These are phyloP conservation scores for Dryas drummondii DNA, from an alignment of 306 rosid genomes.

Conservation along the genomic window DNA sequence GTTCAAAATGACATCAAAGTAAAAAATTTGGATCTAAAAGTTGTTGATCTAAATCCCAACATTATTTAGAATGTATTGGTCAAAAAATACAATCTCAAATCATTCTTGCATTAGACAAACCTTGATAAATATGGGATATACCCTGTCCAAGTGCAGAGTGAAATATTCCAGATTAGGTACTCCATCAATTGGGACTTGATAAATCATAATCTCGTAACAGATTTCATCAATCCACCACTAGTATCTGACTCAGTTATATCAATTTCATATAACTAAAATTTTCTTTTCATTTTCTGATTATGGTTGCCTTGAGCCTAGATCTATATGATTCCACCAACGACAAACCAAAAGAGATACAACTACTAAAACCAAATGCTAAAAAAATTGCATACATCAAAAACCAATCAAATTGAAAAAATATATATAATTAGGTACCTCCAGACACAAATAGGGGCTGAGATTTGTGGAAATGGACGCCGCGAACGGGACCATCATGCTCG, in stretches of 20 bases:
- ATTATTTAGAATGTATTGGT: not conserved
- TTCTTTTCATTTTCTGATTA: not conserved
- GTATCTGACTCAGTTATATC: not conserved
- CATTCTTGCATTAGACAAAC: not conserved
- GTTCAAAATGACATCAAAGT: not conserved
- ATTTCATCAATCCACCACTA: not conserved
- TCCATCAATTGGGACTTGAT: not conserved
- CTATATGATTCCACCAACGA: not conserved
- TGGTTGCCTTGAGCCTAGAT: constrained; percentile 1
- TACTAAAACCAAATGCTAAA: not conserved
- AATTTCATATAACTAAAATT: not conserved
- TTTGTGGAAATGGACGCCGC: constrained; percentile 95
- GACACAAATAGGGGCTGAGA: constrained; percentile 96
- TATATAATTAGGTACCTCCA: constrained; percentile 59
- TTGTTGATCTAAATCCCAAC: not conserved
- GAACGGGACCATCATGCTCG: constrained; percentile 97
- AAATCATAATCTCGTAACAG: not conserved
- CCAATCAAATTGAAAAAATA: not conserved
- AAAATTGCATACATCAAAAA: not conserved
- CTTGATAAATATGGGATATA: not conserved
- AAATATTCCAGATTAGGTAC: not conserved
- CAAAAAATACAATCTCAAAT: not conserved
- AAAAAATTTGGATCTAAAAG: not conserved
- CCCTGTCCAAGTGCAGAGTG: not conserved
- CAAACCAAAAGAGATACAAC: not conserved